Evolutionary conservation across 2,329 filamentous ascomycete species (phyloP).

Genomic region (Colletotrichum euphorbiae): DNA sequence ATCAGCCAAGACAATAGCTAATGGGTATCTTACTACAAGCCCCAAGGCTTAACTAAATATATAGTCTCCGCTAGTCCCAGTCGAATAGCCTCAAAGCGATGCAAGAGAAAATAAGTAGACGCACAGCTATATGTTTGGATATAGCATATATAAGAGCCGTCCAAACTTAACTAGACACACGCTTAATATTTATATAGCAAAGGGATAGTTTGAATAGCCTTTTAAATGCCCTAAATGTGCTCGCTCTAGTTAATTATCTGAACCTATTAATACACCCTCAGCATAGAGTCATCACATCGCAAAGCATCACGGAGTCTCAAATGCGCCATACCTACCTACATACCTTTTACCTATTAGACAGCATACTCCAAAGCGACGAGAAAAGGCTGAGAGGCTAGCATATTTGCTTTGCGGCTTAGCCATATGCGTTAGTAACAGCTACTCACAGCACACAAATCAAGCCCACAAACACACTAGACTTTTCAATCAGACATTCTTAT

Average conservation of each 20-base stretch:
- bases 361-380: neutral
- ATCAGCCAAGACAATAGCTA: neutral
- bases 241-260: neutral
- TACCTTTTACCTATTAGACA: neutral
- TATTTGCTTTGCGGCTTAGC: neutral
- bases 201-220: neutral
- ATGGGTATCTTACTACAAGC: neutral
- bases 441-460: neutral
- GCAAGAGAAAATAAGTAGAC: neutral
- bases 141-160: neutral
- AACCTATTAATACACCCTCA: neutral
- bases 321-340: neutral
- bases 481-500: neutral
- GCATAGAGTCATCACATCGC: neutral
- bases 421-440: neutral
- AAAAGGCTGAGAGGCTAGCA: neutral
- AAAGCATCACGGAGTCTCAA: neutral
- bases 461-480: neutral
- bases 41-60: neutral
- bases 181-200: neutral
- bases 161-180: neutral
- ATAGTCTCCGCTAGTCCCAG: neutral
- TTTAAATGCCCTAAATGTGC: neutral
- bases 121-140: neutral
- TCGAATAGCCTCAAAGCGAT: neutral